These are phyloP conservation scores for Epithele typhae DNA, from an alignment of 768 basidiomycete species.

Conservation along the genomic window DNA sequence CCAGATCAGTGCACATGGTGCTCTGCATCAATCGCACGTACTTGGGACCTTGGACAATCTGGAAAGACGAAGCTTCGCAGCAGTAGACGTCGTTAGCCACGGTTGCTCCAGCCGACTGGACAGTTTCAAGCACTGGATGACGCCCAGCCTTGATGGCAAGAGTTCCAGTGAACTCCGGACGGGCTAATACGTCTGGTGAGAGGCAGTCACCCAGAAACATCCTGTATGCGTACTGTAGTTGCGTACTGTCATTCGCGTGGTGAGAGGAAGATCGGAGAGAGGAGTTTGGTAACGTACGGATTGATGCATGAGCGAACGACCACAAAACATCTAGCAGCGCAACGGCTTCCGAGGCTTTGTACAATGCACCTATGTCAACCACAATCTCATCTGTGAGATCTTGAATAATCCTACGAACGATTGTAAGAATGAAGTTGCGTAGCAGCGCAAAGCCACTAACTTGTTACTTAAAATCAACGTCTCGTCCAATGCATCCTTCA, in stretches of 20 bases:
- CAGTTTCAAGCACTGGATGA: slow-evolving; percentile 81
- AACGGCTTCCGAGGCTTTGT: slow-evolving; percentile 90
- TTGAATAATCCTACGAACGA: slow-evolving; percentile 62
- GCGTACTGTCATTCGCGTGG: slow-evolving; percentile 26
- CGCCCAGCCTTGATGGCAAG: slow-evolving; percentile 85
- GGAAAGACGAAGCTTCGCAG: slow-evolving; percentile 79
- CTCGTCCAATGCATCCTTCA: slow-evolving; percentile 91
- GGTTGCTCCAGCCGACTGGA: slow-evolving; percentile 61
- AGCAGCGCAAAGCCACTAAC: slow-evolving; percentile 32
- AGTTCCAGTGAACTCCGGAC: slow-evolving; percentile 89
- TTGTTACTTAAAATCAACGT: slow-evolving; percentile 81
- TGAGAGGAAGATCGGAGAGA: no score
- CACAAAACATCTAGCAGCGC: slow-evolving; percentile 88
- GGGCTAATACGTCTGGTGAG: slow-evolving; percentile 44
- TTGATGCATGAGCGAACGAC: slow-evolving; percentile 81
- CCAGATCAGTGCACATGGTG: no score
- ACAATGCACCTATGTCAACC: slow-evolving; percentile 70
- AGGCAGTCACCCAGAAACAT: background rate
- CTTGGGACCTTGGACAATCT: slow-evolving; percentile 92
- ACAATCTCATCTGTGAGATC: slow-evolving; percentile 72
- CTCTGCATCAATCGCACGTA: no score
- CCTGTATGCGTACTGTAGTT: slow-evolving; percentile 39
- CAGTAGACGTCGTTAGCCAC: slow-evolving; percentile 92
- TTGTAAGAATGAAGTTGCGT: background rate
- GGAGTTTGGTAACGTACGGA: slow-evolving; percentile 45